Conservation (phyloP, 129 eudicot genomes). For the Chrysanthemum lavandulifolium region DNA sequence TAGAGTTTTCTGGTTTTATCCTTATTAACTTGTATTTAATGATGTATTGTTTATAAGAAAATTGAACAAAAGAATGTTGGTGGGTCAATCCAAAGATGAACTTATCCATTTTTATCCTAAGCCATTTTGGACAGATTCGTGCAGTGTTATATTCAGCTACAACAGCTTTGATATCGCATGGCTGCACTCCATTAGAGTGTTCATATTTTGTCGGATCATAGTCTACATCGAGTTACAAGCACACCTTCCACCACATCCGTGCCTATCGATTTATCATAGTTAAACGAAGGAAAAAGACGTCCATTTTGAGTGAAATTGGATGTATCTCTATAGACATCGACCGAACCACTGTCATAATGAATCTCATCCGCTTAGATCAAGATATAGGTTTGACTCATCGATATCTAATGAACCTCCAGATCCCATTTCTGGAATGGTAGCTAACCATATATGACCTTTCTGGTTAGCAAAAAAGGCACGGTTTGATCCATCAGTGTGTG, state of each 20-base stretch:
- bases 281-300: slow-evolving; percentile 69
- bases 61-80: too few species aligned
- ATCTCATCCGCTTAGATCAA: slow-evolving; percentile 67
- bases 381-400: slow-evolving; percentile 53
- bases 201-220: slow-evolving; percentile 75
- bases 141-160: slow-evolving; percentile 71
- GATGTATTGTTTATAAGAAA: too few species aligned
- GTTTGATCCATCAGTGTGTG: slow-evolving; percentile 65
- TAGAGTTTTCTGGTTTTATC: too few species aligned
- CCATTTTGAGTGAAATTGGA: slow-evolving; percentile 76
- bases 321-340: slow-evolving; percentile 71
- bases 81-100: too few species aligned
- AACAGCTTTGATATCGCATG: slow-evolving; percentile 79
- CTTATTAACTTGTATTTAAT: too few species aligned
- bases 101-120: background rate
- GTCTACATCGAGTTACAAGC: slow-evolving; percentile 78
- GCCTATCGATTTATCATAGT: slow-evolving; percentile 70
- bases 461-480: slow-evolving; percentile 74
- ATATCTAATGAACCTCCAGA: slow-evolving; percentile 48
- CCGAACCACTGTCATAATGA: slow-evolving; percentile 69
- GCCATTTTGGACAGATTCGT: slow-evolving; percentile 6
- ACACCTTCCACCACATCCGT: slow-evolving; percentile 77
- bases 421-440: slow-evolving; percentile 55
- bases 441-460: slow-evolving; percentile 75
- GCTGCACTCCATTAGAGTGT: slow-evolving; percentile 54